Conservation (phyloP, 345 rosid genomes). For the Melaleuca quinquenervia region DNA sequence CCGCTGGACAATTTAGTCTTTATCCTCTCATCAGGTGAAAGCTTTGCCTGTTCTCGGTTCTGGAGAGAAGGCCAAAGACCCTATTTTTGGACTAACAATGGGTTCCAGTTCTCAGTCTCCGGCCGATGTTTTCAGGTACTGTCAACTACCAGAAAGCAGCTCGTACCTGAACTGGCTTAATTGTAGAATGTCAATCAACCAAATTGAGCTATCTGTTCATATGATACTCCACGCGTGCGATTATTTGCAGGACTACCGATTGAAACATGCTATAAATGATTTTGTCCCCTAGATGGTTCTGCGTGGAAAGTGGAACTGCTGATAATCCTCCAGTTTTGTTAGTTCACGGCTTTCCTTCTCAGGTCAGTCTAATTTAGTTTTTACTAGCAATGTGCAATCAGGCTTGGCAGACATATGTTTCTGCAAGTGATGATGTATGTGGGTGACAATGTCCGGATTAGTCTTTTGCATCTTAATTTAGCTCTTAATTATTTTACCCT, state of each 20-base stretch:
- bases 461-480: neutral
- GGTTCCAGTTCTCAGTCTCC: constrained; percentile 75
- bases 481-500: neutral
- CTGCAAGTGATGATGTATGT: neutral
- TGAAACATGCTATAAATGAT: constrained; percentile 44
- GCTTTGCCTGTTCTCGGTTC: constrained; percentile 63
- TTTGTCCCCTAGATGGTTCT: constrained; percentile 90
- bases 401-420: neutral
- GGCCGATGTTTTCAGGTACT: constrained; percentile 63
- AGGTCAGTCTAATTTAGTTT: constrained; percentile 26
- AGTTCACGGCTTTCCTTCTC: constrained; percentile 91
- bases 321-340: constrained; percentile 55
- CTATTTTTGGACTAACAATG: constrained; percentile 79
- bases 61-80: constrained; percentile 78
- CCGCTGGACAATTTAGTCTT: neutral
- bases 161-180: neutral
- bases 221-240: constrained; percentile 3
- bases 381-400: neutral
- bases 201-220: neutral
- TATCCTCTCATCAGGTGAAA: constrained; percentile 35
- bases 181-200: neutral
- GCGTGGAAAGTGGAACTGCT: constrained; percentile 59
- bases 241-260: constrained; percentile 39
- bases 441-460: neutral
- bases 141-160: neutral